phyloP scores from a whole-genome alignment of 139 green algal genomes.

The Tetraselmis chui region DNA sequence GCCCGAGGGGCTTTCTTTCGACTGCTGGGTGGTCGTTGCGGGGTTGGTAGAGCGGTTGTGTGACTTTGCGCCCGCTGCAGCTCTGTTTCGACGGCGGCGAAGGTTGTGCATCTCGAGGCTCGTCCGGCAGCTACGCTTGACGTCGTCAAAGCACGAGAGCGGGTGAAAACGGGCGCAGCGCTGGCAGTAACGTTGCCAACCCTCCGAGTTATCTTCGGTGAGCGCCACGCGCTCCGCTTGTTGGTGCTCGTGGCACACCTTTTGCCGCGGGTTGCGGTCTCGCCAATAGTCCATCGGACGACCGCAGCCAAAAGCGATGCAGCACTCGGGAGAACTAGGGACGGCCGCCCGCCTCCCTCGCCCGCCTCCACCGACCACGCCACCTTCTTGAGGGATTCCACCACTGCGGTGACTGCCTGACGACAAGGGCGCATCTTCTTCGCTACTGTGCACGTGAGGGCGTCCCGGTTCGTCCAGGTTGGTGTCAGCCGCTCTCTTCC shows the following conservation, averaged over 20 bases:
- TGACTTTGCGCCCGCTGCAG: background rate
- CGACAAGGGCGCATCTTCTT: no score
- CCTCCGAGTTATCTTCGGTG: background rate
- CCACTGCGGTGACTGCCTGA: no score
- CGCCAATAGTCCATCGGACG: background rate
- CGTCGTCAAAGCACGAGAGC: constrained; percentile 77
- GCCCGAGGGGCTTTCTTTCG: no score
- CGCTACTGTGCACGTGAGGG: no score
- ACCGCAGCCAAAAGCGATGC: background rate
- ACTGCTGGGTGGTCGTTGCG: no score
- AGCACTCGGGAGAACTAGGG: no score
- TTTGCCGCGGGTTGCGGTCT: background rate
- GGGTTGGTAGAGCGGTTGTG: no score
- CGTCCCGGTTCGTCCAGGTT: no score
- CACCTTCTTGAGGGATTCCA: no score
- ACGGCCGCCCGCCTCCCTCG: no score
- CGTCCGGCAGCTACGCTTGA: constrained; percentile 70
- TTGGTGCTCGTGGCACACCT: background rate
- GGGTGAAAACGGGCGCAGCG: constrained; percentile 86
- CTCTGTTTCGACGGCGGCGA: constrained; percentile 32
- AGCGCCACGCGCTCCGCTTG: background rate
- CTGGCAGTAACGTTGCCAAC: constrained; percentile 77
- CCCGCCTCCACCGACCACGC: no score
- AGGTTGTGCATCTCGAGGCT: constrained; percentile 73
- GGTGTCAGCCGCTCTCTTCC: no score